Base-by-base conservation (phyloP, 257 asterid species). In the Penstemon barbatus region DNA sequence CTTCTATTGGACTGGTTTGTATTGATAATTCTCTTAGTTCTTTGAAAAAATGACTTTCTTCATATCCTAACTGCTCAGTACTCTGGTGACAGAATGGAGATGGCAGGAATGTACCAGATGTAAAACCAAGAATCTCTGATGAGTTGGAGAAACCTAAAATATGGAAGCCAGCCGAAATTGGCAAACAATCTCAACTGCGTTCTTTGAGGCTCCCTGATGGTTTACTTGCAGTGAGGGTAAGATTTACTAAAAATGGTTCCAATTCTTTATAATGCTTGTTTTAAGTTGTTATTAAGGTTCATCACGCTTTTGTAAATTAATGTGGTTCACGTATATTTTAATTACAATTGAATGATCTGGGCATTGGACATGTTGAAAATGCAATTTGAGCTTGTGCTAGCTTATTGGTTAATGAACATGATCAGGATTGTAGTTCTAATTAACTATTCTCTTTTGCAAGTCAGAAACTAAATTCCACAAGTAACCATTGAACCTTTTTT, bases 131-230 rank as follows among this genome's bases (percentile, higher is more conserved):
- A 70, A 73, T 72, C 52, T 19, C 86, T 18, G 83, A 82, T 9
- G 95, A 81, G 75, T 38, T 65, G 80, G 91, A 78, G 51, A 84
- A 81, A 61, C 64, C 85, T 33, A 86, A 80, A 75, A 81, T 76
- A 58, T 82, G 85, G 89, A 82, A 81, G 87, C 78, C 73, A 51
- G 66, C 81, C 63, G 93, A 86, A 73, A 79, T 89, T 45, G 74
- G 51, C 1, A 86, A 87, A 76, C 76, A 81, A 66, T 80, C 85
- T 66, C 87, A 83, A 66, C 80, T 80, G 50, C 89, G 80, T 50
- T 77, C 86, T 33, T 61, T 75, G 79, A 79, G 73, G 81, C 90
- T 89, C 57, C 92, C 90, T 68, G 90, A 87, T 58, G 64, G 68
- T 76, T 62, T 80, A 54, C 71, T 76, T 63, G 44, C 85, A 43